Evolutionary conservation across 164 flowering plant species (phyloP), one percentile per base, ranked within the genome.

Genomic region (Kingdonia uniflora): DNA sequence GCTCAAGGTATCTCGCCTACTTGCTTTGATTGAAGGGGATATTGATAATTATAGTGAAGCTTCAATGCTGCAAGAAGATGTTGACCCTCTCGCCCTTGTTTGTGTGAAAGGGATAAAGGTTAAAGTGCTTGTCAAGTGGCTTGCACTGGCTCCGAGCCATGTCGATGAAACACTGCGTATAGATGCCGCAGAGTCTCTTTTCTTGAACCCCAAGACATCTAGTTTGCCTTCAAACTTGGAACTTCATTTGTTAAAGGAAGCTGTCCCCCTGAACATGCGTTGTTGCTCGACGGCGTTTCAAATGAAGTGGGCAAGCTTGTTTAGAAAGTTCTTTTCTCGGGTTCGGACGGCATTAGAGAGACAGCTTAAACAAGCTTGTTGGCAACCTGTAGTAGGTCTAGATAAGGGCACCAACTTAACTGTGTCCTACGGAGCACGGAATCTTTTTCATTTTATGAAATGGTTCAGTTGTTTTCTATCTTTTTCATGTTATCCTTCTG

Each of bases 401-500:
- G 22, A 12, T 54, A 74, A 64, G 43, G 65, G 62, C 46, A 38
- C 39, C 17, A 70, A 66, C 42, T 70, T 57, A 49, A 52, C 43
- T 50, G 55, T 48, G 16, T 62, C 41, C 42, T 23, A 56, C 45
- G 68, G 76, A 65, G 88, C 95, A 22, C 75, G 75, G 54, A 69
- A 76, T 67, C 84, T 94, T 25, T 89, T 78, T 64, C 64, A 61
- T 40, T 86, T 84, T 65, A 89, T 83, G 78, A 84, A 75, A 74
- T 94, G 99, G 99, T 61, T 94, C 69, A 82, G 90, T 65, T 57
- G 72, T 71, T 94, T 84, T 74, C 76, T 94, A 20, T 83, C 81
- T 71, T 84, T 86, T 58, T 89, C 99, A 4, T 89, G 97, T 70
- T 94, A 94, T 74, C 99, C 99, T 55, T 94, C 99, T 66, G 97